Conservation (phyloP, 495 filamentous ascomycete genomes). For the Recurvomyces mirabilis region DNA sequence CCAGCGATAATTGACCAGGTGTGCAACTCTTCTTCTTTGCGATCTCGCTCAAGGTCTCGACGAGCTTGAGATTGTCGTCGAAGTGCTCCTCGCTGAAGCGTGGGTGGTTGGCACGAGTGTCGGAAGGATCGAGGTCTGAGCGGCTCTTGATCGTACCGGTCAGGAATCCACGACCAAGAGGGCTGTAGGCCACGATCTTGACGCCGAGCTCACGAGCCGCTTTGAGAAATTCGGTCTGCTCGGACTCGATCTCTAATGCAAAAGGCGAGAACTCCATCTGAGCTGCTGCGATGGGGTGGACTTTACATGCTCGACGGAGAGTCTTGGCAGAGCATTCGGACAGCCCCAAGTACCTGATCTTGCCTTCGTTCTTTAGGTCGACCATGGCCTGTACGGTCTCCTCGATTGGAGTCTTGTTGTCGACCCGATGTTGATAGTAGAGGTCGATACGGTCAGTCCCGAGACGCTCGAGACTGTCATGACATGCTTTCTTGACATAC, state of each 20-base stretch:
- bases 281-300: conserved; percentile 47
- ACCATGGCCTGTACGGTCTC: conserved; percentile 43
- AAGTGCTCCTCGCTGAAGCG: conserved; percentile 43
- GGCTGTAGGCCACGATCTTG: conserved; percentile 36
- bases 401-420: conserved; percentile 45
- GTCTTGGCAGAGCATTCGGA: conserved; percentile 45
- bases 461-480: conserved; percentile 41
- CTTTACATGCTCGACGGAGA: conserved; percentile 44
- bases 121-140: conserved; percentile 28
- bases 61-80: conserved; percentile 46
- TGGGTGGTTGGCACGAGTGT: conserved; percentile 32
- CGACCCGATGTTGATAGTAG: conserved; percentile 27
- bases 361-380: conserved; percentile 35
- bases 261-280: conserved; percentile 56
- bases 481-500: conserved; percentile 40
- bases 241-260: conserved; percentile 42
- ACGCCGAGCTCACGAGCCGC: conserved; percentile 46
- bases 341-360: conserved; percentile 48
- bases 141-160: conserved; percentile 50
- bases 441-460: conserved; percentile 42
- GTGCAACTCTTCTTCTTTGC: conserved; percentile 55
- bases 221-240: conserved; percentile 38
- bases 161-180: conserved; percentile 37
- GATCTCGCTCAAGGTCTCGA: conserved; percentile 50
- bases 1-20: conserved; percentile 28